Base-by-base conservation (phyloP, 2,329 filamentous ascomycete genomes). In the Zasmidium cellare region DNA sequence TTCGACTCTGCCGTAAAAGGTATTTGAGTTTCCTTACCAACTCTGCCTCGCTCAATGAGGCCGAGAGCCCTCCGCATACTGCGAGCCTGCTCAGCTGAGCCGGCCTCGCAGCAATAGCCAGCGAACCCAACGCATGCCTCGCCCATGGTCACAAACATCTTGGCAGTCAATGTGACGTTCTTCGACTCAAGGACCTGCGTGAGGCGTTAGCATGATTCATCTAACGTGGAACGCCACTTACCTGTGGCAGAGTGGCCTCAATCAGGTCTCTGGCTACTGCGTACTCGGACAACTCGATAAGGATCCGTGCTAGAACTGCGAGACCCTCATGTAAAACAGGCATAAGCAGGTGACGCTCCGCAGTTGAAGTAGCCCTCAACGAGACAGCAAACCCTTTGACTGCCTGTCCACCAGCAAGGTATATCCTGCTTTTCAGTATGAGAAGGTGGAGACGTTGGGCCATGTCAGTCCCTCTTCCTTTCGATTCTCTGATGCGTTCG, bases 41-140 rank as follows among this genome's bases (percentile, higher is more conserved):
- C 68, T 38, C 66, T 54, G 2, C 69, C 68, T 12, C 68, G 59
- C 31, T 72, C 71, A 7, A 74, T 57, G 48, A 65, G 64, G 2
- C 61, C 56, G 16, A 67, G 62, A 5, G 71, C 70, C 9, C 51
- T 49, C 20, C 69, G 61, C 57, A 74, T 62, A 9, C 60, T 56
- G n/a, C 57, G 52, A 3, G 58, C 59, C 44, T 62, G 64, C 56
- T 73, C 70, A 53, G 46, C 58, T 25, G 31, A 65, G 51, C 62
- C 67, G 46, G 58, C 59, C 59, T 67, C 64, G 78, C 68, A 72
- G 74, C 59, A 59, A 65, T 77, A 69, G 35, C 90, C 88, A 0
- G 90, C 91, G 60, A 90, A 75, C 0, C 92, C 92, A 79, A 96
- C 89, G 65, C 87, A 84, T 0, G 90, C 87, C 70, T 96, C 91